Conservation (phyloP, 169 alveolate genomes). For the Cystoisospora suis region DNA sequence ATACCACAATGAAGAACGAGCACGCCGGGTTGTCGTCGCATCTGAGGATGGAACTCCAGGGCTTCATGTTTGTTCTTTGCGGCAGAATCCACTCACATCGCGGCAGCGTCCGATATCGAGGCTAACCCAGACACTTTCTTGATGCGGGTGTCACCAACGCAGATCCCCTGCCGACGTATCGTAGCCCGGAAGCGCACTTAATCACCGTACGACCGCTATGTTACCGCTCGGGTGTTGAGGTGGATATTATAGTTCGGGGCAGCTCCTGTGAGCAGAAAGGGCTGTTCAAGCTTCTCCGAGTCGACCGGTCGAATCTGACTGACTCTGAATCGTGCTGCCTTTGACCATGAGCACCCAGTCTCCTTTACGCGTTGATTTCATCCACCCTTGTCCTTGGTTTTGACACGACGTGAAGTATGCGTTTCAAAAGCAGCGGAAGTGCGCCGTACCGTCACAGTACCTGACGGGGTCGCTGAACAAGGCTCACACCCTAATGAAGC, state of each 20-base stretch:
- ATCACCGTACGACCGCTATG: neutral
- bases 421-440: neutral
- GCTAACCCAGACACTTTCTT: neutral
- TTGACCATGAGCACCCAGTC: slow-evolving; percentile 22
- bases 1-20: slow-evolving; percentile 1
- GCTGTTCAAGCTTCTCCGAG: neutral
- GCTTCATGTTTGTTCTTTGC: neutral
- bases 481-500: neutral
- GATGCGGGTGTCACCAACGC: neutral
- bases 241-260: neutral
- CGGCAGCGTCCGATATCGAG: neutral
- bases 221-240: neutral
- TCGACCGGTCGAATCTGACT: neutral
- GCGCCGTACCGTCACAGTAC: slow-evolving; percentile 1
- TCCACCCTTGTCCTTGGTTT: slow-evolving; percentile 20
- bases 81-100: neutral
- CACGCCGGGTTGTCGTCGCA: slow-evolving; percentile 33
- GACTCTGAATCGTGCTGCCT: neutral
- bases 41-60: neutral
- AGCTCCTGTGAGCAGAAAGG: neutral
- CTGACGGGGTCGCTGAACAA: neutral
- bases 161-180: neutral
- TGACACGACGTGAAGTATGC: neutral
- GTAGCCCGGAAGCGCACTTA: neutral
- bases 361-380: neutral